Evolutionary conservation across 345 rosid species (phyloP).

Genomic region (Stellera chamaejasme): DNA sequence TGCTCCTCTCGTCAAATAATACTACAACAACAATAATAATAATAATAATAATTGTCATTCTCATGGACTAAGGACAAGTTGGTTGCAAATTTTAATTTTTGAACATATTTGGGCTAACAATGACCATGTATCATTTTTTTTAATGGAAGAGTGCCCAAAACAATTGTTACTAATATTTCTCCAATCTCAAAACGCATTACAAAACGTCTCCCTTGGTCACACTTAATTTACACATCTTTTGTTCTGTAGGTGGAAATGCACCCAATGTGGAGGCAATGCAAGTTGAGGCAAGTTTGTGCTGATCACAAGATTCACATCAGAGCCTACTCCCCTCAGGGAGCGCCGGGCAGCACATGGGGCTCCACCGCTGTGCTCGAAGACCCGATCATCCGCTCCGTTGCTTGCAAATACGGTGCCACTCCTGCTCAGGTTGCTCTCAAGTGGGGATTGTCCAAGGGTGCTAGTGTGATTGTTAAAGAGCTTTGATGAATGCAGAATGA

Average conservation of each 20-base stretch:
- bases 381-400: conserved; percentile 55
- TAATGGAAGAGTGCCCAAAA: too few species aligned
- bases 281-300: conserved; percentile 52
- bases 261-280: conserved; percentile 81
- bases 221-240: too few species aligned
- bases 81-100: too few species aligned
- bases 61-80: too few species aligned
- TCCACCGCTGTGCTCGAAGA: conserved; percentile 60
- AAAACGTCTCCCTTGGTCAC: too few species aligned
- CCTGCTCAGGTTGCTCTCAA: conserved; percentile 88
- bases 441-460: conserved; percentile 85
- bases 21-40: too few species aligned
- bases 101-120: too few species aligned
- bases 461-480: conserved; percentile 79
- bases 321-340: conserved; percentile 83
- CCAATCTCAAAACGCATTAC: too few species aligned
- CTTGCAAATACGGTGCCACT: conserved; percentile 53
- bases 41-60: too few species aligned
- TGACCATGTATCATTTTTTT: too few species aligned
- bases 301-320: conserved; percentile 65
- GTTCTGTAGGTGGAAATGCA: conserved; percentile 81
- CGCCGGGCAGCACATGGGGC: conserved; percentile 78
- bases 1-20: too few species aligned
- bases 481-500: conserved; percentile 52
- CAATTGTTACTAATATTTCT: conserved; percentile 5